Evolutionary conservation across 176 grass and related monocot genomes (phyloP), one percentile per base, ranked within the genome.

Genomic region (Puccinellia tenuiflora): DNA sequence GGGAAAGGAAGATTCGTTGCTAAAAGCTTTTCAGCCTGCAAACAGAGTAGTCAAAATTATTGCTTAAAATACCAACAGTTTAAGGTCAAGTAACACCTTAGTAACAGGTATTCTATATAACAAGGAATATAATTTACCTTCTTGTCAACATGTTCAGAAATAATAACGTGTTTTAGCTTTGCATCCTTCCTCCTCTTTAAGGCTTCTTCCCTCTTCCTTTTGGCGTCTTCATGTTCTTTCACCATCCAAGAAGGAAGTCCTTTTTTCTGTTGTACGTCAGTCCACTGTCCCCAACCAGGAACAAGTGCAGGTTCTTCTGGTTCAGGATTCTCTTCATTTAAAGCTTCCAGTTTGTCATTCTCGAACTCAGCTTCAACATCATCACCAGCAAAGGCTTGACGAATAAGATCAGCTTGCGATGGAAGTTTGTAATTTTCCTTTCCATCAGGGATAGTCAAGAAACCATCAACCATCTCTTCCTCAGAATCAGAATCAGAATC

Each of bases 281-380:
- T 95, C 93, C 96, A 96, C 33, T 99, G 96, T 64, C 93, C 96
- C 96, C 96, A 99, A 75, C 93, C 93, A 78, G 96, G 93, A 79
- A 99, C 45, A 80, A 99, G 85, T 77, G 72, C 87, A 73, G 91
- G 96, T 38, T 95, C 90, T 88, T 99, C 96, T n/a, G 96, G 93
- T 88, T 99, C 93, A 69, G 96, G 96, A 68, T 92, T 90, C 83
- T 99, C 96, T 76, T 92, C 83, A 81, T 95, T 88, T 83, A 99
- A 83, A 84, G 68, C 76, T 10, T 96, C 85, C 68, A 90, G 59
- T 86, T 99, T 99, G 42, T 90, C 85, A 66, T 90, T 90, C 63
- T 87, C 85, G 79, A 99, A 99, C 55, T 99, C 93, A 21, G 90
- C 92, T 74, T 95, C 93, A 73, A 99, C 93, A 87, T 99, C 96